phyloP scores from a whole-genome alignment of 352 stramenopile species.

The Globisporangium mamillatum region DNA sequence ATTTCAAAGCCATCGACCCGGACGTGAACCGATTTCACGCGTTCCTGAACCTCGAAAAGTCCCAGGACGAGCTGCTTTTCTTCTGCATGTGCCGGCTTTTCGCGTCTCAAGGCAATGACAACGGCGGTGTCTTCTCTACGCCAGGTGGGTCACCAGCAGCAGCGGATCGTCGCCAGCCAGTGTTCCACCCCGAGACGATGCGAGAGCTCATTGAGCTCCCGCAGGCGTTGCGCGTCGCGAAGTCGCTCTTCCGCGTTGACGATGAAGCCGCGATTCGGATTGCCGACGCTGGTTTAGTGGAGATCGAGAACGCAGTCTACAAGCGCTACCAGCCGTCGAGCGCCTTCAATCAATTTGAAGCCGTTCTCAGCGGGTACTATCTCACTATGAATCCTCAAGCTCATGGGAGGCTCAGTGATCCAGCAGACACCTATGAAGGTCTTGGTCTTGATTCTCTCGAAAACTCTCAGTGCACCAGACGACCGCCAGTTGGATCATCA shows the following conservation, averaged over 20 bases:
- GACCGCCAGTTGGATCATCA: neutral
- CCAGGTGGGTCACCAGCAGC: neutral
- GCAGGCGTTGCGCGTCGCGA: conserved; percentile 41
- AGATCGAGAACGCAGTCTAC: conserved; percentile 60
- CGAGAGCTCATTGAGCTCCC: conserved; percentile 52
- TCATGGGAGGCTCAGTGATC: neutral
- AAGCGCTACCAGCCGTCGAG: conserved; percentile 45
- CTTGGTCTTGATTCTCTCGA: neutral
- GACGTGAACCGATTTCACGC: conserved; percentile 62
- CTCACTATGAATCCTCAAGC: neutral
- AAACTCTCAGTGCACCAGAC: neutral
- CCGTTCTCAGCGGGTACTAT: conserved; percentile 45
- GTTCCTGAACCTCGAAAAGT: conserved; percentile 46
- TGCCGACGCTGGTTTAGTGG: conserved; percentile 39
- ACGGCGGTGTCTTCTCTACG: neutral
- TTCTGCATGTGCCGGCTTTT: conserved; percentile 54
- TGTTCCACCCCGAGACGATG: conserved; percentile 48
- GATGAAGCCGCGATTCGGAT: conserved; percentile 36
- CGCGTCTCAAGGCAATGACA: conserved; percentile 2
- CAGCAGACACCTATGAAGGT: neutral
- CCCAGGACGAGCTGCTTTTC: conserved; percentile 59
- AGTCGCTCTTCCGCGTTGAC: conserved; percentile 46
- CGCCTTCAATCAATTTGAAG: conserved; percentile 48
- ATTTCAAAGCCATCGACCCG: conserved; percentile 39
- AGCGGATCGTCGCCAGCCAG: conserved; percentile 34